Base-by-base conservation (phyloP, 2,329 filamentous ascomycete species). In the Hypoxylon sp. region DNA sequence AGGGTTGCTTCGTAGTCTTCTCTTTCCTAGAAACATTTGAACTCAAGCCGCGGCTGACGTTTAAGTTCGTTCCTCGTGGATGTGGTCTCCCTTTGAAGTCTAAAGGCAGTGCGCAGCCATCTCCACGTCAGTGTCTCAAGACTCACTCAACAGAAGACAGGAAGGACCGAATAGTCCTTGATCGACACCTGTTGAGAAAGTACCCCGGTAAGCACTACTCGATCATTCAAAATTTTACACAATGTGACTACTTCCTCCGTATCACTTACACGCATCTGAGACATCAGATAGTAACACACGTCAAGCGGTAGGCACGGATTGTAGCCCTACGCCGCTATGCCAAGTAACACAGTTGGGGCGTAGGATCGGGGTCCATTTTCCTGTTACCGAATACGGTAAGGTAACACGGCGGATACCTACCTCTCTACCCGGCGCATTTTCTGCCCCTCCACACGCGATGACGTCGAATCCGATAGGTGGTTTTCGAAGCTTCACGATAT, bases 391-490 rank as follows among this genome's bases (percentile, higher is more conserved):
- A 61, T 42, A 59, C 13, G 40, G 40, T 27, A 53, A 62, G 27
- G 49, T 53, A 61, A 53, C 57, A 61, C 22, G 22, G 46, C 22
- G 46, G 46, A 30, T 30, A 61, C 27, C 22, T 42, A 6, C 8
- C 13, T 20, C 14, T 25, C 33, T 40, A 50, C 14, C 53, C 56
- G 53, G 51, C 53, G 37, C 53, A 55, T 58, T 37, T 42, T 55
- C 51, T 68, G 57, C 68, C 61, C 64, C 68, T 70, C 68, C 49
- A 64, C 37, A 20, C 31, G 14, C 20, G n/a, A 70, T 70, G 68
- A 70, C 68, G 68, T 70, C 58, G 61, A 61, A 64, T 40, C 51
- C 44, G 44, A 37, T 57, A 50, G 49, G 63, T 40, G 49, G 33
- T 30, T 61, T 42, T 56, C 54, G 50, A 60, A 63, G 58, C 58